Conservation (phyloP, 441 rosid genomes). For the Euphorbia celastroides region DNA sequence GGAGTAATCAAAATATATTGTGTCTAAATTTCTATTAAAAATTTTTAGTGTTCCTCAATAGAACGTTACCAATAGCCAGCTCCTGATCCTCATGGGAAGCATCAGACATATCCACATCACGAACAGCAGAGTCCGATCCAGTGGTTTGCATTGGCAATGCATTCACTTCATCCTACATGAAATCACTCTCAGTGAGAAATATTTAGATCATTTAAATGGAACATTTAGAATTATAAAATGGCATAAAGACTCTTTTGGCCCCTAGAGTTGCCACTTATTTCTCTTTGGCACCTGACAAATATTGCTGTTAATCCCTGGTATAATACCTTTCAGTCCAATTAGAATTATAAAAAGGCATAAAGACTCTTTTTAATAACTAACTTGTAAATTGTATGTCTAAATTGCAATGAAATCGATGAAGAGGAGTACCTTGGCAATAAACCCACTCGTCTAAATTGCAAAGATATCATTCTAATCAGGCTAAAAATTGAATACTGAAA, state of each 20-base stretch:
- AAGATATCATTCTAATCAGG: no score
- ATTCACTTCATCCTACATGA: slow-evolving; percentile 45
- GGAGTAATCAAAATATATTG: background rate
- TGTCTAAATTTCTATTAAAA: background rate
- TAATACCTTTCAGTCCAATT: no score
- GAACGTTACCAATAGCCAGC: slow-evolving; percentile 41
- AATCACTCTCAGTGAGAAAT: slow-evolving; percentile 11
- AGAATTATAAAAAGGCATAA: background rate
- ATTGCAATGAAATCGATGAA: no score
- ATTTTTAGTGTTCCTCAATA: background rate
- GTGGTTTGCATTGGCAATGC: slow-evolving; percentile 52
- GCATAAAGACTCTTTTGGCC: no score
- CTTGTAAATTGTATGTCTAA: no score
- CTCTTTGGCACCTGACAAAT: no score
- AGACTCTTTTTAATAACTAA: no score
- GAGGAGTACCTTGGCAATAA: no score
- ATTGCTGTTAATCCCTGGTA: no score
- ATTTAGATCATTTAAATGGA: slow-evolving; percentile 3
- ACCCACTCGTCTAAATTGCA: no score
- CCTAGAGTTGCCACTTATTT: no score
- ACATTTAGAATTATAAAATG: background rate
- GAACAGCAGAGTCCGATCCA: slow-evolving; percentile 30
- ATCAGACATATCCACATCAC: slow-evolving; percentile 52
- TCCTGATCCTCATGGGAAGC: slow-evolving; percentile 47
- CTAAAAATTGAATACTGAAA: no score